Evolutionary conservation across 1,284 basidiomycete genomes (phyloP).

Genomic region (Calocybe gambosa): DNA sequence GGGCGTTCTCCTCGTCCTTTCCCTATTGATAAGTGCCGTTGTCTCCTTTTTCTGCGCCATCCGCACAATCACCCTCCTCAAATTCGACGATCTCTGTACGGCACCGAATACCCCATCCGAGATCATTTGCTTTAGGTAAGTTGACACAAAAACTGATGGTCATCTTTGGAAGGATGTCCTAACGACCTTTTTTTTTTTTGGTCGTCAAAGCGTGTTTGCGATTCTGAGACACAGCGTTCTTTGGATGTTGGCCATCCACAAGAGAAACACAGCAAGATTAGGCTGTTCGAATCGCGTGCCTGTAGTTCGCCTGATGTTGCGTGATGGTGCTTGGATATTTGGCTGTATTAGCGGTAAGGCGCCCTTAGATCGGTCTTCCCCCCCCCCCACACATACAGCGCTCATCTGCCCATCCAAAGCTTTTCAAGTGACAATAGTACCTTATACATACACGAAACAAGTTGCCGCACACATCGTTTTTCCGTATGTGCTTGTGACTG

Average conservation of each 20-base stretch:
- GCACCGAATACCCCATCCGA: constrained; percentile 4
- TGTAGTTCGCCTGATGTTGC: constrained; percentile 9
- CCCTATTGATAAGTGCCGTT: not conserved
- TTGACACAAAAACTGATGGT: too few relatives aligned
- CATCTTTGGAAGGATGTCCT: too few relatives aligned
- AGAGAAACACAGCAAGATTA: constrained; percentile 4
- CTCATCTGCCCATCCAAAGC: too few relatives aligned
- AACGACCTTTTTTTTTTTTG: too few relatives aligned
- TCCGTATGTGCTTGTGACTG: too few relatives aligned
- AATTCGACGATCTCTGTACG: constrained; percentile 3
- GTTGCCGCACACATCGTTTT: constrained; percentile 6
- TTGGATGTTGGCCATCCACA: constrained; percentile 8
- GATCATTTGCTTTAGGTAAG: constrained; percentile 4
- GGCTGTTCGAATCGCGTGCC: constrained; percentile 3
- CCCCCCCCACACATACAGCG: too few relatives aligned
- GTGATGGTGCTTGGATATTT: constrained; percentile 11
- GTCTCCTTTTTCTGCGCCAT: not conserved
- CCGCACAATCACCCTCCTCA: not conserved
- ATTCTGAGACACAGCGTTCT: constrained; percentile 5
- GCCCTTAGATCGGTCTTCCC: too few relatives aligned
- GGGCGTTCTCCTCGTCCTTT: constrained; percentile 1
- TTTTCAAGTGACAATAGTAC: constrained; percentile 1
- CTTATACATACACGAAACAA: constrained; percentile 5
- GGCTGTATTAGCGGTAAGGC: constrained; percentile 6
- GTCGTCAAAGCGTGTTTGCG: constrained; percentile 1